Base-by-base conservation (phyloP, 2,329 filamentous ascomycete species). In the Phialemonium atrogriseum region DNA sequence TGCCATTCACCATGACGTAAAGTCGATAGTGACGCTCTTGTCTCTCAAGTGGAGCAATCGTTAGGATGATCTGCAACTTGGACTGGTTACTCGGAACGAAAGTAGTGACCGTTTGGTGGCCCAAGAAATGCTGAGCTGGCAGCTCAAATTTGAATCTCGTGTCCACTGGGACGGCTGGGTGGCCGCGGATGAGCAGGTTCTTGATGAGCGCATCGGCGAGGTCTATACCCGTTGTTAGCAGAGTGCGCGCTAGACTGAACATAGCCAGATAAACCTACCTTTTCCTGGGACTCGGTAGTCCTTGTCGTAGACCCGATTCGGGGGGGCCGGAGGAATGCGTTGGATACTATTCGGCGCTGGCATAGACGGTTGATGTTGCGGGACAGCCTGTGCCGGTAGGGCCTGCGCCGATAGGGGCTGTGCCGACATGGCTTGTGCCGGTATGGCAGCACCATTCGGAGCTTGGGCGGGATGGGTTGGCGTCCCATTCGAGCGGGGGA, bases 101-200 rank as follows among this genome's bases (percentile, higher is more conserved):
- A 34, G 91, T 62, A 5, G 84, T 83, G 24, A 82, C 64, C 5
- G 78, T 84, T 45, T 89, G 81, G 36, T 84, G 76, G 17, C 76
- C 70, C 45, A 80, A 68, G 12, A 68, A 72, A 6, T 73, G 60
- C 31, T 80, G 77, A 4, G 86, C 78, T 2, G 70, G 66, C 19
- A 94, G 60, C 21, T 73, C 69, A 33, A 84, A 61, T 20, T 71
- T 61, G 50, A 80, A 77, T 16, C 73, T 75, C 16, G 71, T 70
- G 7, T 76, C 62, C 3, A 77, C 54, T 30, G 73, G 72, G 24
- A 86, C 63, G 9, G 68, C 69, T 1, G 81, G 78, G 48, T 89
- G 82, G 7, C 80, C 80, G 34, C 70, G 67, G 11, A 88, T 60
- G 23, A 69, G 73, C 15, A 89, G 60, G 32, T 72, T 76, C 5